Evolutionary conservation across 768 basidiomycete genomes (phyloP), one percentile per base, ranked within the genome.

Genomic region (Daedalea quercina): DNA sequence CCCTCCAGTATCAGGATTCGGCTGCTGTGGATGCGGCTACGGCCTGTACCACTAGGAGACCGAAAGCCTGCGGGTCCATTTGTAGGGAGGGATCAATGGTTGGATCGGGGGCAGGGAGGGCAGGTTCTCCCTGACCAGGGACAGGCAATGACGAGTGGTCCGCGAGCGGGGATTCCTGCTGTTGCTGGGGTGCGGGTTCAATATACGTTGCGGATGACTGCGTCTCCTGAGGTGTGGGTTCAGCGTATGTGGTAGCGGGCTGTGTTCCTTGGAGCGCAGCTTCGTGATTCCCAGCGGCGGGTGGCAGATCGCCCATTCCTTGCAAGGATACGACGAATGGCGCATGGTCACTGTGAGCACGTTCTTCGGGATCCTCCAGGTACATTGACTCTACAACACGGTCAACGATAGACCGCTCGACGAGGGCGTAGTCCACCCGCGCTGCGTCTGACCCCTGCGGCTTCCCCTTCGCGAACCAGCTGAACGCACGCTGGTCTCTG

Each of bases 381-480:
- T 63, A 65, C 13, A 51, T 47, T 17, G 54, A 54, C n/a, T 58
- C 59, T 28, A 54, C 51, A 9, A 59, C 59, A 2, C 54, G 55
- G 20, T 56, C 54, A 41, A 43, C 44, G 22, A 61, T 31, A 1
- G 42, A 26, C 13, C 52, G 50, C n/a, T 63, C 59, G 34, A 62
- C 56, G 12, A 65, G 54, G 12, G 59, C 60, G 34, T 62, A 63
- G 53, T 63, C 62, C 11, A 65, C 64, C 17, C 64, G 44, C 2
- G 62, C 58, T 25, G 58, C 58, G 44, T 65, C 64, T 34, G 54
- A 37, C 3, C 61, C 60, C 28, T 62, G 59, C 12, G 58, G 62
- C 48, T 60, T 65, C 6, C 62, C 60, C 50, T 60, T 62, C 42
- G 60, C 62, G 35, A 60, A 65, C 64, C 62, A 63, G 50, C 64